Evolutionary conservation across 768 basidiomycete genomes (phyloP).

Genomic region (Termitomyces sp.): DNA sequence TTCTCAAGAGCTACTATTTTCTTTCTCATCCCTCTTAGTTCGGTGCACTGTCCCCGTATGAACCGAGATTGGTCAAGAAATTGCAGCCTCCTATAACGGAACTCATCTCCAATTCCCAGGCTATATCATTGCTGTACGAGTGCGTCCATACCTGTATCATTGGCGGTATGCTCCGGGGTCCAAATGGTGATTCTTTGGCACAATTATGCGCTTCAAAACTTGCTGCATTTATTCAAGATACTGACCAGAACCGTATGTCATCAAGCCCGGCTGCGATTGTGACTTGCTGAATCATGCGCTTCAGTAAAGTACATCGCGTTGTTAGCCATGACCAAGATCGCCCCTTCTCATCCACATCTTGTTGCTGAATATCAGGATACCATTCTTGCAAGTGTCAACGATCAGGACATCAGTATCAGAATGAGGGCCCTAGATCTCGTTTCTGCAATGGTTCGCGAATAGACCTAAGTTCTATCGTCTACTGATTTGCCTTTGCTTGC

Average conservation of each 20-base stretch:
- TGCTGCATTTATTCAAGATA: conserved; percentile 84
- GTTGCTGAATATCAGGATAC: conserved; percentile 89
- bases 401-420: conserved; percentile 92
- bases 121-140: conserved; percentile 94
- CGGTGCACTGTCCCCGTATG: conserved; percentile 85
- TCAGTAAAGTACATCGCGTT: conserved; percentile 98
- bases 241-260: conserved; percentile 89
- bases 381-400: conserved; percentile 84
- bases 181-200: conserved; percentile 75
- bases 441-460: conserved; percentile 73
- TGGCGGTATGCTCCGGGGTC: conserved; percentile 87
- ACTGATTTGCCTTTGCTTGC: background rate
- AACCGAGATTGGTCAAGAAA: conserved; percentile 92
- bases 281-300: conserved; percentile 6
- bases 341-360: conserved; percentile 84
- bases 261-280: background rate
- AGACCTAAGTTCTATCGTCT: background rate
- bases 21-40: conserved; percentile 48
- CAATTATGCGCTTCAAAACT: conserved; percentile 89
- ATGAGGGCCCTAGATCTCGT: conserved; percentile 94
- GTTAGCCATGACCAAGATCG: conserved; percentile 92
- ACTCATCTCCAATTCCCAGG: conserved; percentile 91
- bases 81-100: conserved; percentile 91
- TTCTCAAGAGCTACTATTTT: background rate
- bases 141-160: conserved; percentile 98